Evolutionary conservation across 2,329 filamentous ascomycete species (phyloP), one percentile per base, ranked within the genome.

Genomic region (Penicillium polonicum): DNA sequence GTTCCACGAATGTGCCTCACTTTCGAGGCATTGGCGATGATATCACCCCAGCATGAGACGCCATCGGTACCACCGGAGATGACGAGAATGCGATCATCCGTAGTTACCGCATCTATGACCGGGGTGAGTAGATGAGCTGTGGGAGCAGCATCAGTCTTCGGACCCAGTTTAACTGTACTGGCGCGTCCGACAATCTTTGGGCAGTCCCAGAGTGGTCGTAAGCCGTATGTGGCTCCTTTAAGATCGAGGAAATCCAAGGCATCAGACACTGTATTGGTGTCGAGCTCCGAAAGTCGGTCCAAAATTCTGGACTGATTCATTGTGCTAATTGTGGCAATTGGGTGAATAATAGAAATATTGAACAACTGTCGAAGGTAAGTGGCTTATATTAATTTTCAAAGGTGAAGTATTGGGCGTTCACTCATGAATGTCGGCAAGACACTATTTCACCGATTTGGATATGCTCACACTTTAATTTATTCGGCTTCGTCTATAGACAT

Each of bases 1-100:
- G 70, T 68, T 4, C 70, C 70, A 2, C 70, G 68, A 17, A 72
- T 70, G 0, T 48, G 6, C 35, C 69, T 71, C 8, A 29, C 23
- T 25, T 67, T 60, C 6, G 69, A 60, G 2, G 63, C 65, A 23
- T 66, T 65, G 35, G 62, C 63, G 25, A 68, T 45, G 19, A 68
- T 68, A 29, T 68, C 64, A 2, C 60, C 64, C 65, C 65, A 66
- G 52, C 65, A 67, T 7, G 65, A 67, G 13, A 67, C n/a, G 1
- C 64, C 64, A 1, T 65, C 60, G 1, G 31, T 43, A 7, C 60
- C 65, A 2, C 64, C 64, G 0, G 63, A 52, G 27, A 68, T 65
- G 41, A 68, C 63, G 4, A 68, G 59, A 27, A 68, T 58, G 38
- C 64, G 63, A 31, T 67, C 65, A 17, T 64, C 43, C 0, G 58